phyloP scores from a whole-genome alignment of 768 basidiomycete genomes.

The Boletus insuetus region DNA sequence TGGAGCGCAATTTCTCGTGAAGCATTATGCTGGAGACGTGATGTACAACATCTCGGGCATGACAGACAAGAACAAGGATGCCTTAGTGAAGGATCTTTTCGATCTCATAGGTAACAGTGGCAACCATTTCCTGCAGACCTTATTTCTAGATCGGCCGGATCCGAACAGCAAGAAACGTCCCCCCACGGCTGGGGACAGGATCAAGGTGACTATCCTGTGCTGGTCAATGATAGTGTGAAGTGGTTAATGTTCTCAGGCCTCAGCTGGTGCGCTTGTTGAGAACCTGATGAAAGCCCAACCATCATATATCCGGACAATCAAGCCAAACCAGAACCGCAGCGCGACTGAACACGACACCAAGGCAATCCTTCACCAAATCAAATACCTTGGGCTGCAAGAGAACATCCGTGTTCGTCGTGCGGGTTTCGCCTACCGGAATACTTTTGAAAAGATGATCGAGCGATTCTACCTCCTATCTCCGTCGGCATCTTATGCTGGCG shows the following conservation, averaged over 20 bases:
- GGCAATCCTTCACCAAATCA: constrained; percentile 97
- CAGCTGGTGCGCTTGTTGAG: constrained; percentile 94
- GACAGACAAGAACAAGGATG: constrained; percentile 99
- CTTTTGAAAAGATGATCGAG: constrained; percentile 99
- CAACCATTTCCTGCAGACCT: constrained; percentile 80
- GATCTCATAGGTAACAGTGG: constrained; percentile 80
- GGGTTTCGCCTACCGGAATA: constrained; percentile 97
- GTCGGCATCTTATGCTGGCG: constrained; percentile 95
- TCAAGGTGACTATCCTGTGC: constrained; percentile 59
- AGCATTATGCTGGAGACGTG: constrained; percentile 98
- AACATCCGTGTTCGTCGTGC: constrained; percentile 97
- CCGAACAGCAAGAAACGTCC: constrained; percentile 97
- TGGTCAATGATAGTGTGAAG: background rate
- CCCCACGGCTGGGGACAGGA: constrained; percentile 96
- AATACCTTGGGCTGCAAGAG: constrained; percentile 97
- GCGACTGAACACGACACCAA: constrained; percentile 89
- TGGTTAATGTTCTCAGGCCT: constrained; percentile 46
- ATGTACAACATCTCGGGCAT: constrained; percentile 97
- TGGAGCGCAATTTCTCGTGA: constrained; percentile 90
- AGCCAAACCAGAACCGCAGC: constrained; percentile 96
- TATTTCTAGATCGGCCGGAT: constrained; percentile 95
- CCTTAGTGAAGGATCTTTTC: constrained; percentile 89
- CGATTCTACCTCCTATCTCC: constrained; percentile 95
- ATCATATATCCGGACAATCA: constrained; percentile 98
- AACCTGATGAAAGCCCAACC: constrained; percentile 98